Evolutionary conservation across 768 basidiomycete genomes (phyloP).

Genomic region (Hortiboletus flavorubellus): DNA sequence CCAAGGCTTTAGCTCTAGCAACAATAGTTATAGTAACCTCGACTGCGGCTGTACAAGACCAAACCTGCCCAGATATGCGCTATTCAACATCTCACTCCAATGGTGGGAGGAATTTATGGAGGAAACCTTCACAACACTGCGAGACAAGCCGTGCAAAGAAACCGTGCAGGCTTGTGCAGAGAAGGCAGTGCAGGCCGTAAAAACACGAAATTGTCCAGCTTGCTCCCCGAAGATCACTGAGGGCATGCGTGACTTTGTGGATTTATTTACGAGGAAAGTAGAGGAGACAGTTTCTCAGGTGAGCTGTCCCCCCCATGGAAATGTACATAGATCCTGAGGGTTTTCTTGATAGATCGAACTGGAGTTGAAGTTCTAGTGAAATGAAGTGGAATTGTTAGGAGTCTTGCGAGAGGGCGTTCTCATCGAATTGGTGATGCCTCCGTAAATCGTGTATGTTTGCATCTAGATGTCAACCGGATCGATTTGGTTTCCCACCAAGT

Average conservation of each 20-base stretch:
- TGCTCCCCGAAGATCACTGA: not conserved
- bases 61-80: too few species aligned
- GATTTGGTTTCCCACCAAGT: not conserved
- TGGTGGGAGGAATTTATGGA: too few species aligned
- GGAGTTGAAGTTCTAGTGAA: not conserved
- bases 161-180: too few species aligned
- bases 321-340: not conserved
- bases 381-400: not conserved
- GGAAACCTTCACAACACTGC: too few species aligned
- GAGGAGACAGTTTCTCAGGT: constrained; percentile 11
- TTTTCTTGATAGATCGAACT: constrained; percentile 9
- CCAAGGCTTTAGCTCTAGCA: too few species aligned
- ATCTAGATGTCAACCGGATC: not conserved
- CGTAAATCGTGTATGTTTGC: not conserved
- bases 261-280: constrained; percentile 1
- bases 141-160: too few species aligned
- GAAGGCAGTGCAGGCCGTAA: not conserved
- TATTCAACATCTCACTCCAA: too few species aligned
- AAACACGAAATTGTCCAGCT: not conserved
- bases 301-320: not conserved
- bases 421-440: not conserved
- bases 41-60: too few species aligned
- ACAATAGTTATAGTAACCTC: too few species aligned
- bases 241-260: too few species aligned
- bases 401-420: not conserved